Evolutionary conservation across 768 basidiomycete genomes (phyloP), one percentile per base, ranked within the genome.

Genomic region (Mycena albidolilacea): DNA sequence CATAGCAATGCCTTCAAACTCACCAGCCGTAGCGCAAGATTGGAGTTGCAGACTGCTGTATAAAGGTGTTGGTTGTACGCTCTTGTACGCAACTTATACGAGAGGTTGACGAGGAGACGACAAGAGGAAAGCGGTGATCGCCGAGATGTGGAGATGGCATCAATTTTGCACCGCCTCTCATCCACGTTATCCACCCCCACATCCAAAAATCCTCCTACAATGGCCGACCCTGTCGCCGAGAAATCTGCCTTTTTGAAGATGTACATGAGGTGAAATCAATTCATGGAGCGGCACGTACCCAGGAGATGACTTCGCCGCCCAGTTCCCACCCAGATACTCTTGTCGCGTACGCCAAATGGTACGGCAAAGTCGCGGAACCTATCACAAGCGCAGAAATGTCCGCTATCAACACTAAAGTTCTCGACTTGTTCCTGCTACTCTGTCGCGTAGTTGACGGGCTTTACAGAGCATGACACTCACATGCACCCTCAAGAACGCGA

Each of bases 281-380:
- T 30, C 30, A 30, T 30, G 23, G 23, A 23, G 23, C 23, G 23
- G 23, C 23, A 23, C 23, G 23, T 23, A 23, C 23, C 23, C 2
- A 23, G 23, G 23, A 30, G 30, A 30, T 30, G 30, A 30, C 30
- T 30, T 4, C 30, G 23, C 30, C 30, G 30, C 30, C 30, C 30
- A 30, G 30, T 30, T 30, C 85, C 73, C 95, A 95, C 78, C 93
- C 93, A 0, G 94, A 95, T 79, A 95, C 95, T 1, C 84, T 96
- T 75, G 93, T 96, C 43, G 93, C 92, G 5, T 96, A 95, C 76
- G 93, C 92, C 55, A 93, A 91, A 76, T 89, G 92, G 87, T 94
- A 87, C 77, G 93, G 92, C 10, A 90, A 92, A 75, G 86, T 94
- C 12, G 77, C 83, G 14, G 86, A 87, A 23, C 83, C 83, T 43